A percentile compares a stretch with the other conserved stretches of the same genome.
Evolutionary conservation across 1,284 basidiomycete species (phyloP).

Genomic region (Heterobasidion irregulare): DNA sequence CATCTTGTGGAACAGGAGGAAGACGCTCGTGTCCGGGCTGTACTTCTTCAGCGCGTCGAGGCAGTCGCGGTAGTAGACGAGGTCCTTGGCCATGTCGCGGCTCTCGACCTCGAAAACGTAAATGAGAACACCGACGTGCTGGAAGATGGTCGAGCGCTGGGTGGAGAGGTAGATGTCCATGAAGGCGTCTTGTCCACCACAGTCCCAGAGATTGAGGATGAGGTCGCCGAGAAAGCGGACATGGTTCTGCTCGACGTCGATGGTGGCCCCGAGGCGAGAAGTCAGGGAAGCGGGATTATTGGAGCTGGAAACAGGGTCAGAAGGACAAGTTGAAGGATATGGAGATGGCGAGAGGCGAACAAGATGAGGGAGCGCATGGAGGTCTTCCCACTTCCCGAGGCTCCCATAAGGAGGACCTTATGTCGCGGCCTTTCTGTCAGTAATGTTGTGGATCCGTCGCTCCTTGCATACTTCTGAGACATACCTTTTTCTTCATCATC

Average conservation of each 20-base stretch:
- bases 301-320: slow-evolving; percentile 47
- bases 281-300: slow-evolving; percentile 93
- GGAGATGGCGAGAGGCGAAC: slow-evolving; percentile 38
- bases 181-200: slow-evolving; percentile 96
- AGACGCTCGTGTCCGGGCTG: slow-evolving; percentile 79
- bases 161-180: slow-evolving; percentile 93
- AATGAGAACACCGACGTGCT: slow-evolving; percentile 93
- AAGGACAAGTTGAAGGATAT: slow-evolving; percentile 1
- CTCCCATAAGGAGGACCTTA: slow-evolving; percentile 92
- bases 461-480: neutral
- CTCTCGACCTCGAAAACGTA: slow-evolving; percentile 95
- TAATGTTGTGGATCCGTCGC: neutral
- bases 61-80: slow-evolving; percentile 85
- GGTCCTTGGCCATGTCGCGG: slow-evolving; percentile 66
- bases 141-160: slow-evolving; percentile 89
- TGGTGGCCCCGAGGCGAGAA: slow-evolving; percentile 87
- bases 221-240: slow-evolving; percentile 95
- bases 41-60: slow-evolving; percentile 70
- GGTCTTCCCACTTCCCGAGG: slow-evolving; percentile 86
- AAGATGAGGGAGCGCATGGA: slow-evolving; percentile 99
- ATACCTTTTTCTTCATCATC: slow-evolving; percentile 3
- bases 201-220: slow-evolving; percentile 95
- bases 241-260: slow-evolving; percentile 97
- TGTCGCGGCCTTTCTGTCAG: neutral
- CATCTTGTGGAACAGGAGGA: slow-evolving; percentile 97